phyloP scores from a whole-genome alignment of 2,329 filamentous ascomycete genomes.

The Talaromyces sp. region DNA sequence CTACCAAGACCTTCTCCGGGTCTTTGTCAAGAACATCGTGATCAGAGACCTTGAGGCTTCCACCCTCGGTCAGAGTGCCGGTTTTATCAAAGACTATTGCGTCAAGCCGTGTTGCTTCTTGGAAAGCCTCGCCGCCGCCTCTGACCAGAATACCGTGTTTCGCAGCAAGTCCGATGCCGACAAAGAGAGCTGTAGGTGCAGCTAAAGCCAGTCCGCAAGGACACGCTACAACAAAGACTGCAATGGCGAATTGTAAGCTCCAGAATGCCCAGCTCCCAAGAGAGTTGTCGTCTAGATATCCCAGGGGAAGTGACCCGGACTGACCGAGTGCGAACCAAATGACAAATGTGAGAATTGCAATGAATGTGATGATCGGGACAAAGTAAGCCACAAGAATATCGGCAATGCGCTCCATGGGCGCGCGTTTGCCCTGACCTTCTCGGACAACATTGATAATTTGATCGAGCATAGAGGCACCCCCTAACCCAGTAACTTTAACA shows the following conservation, averaged over 20 bases:
- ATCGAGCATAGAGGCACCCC: constrained; percentile 46
- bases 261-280: constrained; percentile 49
- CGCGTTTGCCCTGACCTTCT: constrained; percentile 45
- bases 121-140: constrained; percentile 79
- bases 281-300: constrained; percentile 46
- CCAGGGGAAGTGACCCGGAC: constrained; percentile 39
- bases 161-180: constrained; percentile 73
- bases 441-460: constrained; percentile 45
- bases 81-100: constrained; percentile 87
- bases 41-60: constrained; percentile 52
- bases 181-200: constrained; percentile 82
- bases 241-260: constrained; percentile 64
- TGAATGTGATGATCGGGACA: constrained; percentile 44
- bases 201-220: constrained; percentile 79
- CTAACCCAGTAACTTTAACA: constrained; percentile 39
- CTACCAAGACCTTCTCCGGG: constrained; percentile 27
- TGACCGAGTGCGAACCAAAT: constrained; percentile 43
- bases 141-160: constrained; percentile 76
- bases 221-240: constrained; percentile 82
- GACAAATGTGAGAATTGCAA: constrained; percentile 43
- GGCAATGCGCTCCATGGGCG: constrained; percentile 43
- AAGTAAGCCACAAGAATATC: constrained; percentile 46
- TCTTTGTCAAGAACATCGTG: constrained; percentile 36
- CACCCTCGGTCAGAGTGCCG: constrained; percentile 68
- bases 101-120: constrained; percentile 72